Percentiles rank a stretch among this genome's conserved stretches.
Evolutionary conservation across 805 yeast genomes (phyloP).

Genomic region (Candida nemodendra): DNA sequence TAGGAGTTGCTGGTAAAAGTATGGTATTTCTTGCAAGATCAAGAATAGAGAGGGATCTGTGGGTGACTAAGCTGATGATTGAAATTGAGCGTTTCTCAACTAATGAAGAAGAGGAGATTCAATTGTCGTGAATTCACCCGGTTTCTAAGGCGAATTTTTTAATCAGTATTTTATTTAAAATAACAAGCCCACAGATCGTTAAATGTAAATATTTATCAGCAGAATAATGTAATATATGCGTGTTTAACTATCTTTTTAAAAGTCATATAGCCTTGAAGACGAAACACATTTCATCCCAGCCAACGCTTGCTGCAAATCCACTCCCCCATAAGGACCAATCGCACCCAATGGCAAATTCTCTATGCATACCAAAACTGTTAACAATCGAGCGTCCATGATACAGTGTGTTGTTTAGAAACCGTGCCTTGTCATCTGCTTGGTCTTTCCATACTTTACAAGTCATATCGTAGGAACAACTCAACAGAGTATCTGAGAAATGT

Average conservation of each 20-base stretch:
- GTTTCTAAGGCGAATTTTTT: too few species aligned
- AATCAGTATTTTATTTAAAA: neutral
- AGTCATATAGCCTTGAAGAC: slow-evolving; percentile 72
- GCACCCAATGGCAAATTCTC: slow-evolving; percentile 88
- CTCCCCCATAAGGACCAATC: slow-evolving; percentile 98
- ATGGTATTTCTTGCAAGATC: slow-evolving; percentile 80
- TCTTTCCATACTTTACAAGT: slow-evolving; percentile 86
- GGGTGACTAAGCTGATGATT: slow-evolving; percentile 56
- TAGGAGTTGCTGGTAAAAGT: slow-evolving; percentile 67
- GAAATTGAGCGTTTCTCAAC: slow-evolving; percentile 45
- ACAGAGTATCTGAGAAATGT: slow-evolving; percentile 65
- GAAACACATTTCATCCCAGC: slow-evolving; percentile 95
- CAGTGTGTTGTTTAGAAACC: slow-evolving; percentile 47
- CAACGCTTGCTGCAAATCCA: slow-evolving; percentile 92
- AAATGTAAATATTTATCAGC: too few species aligned
- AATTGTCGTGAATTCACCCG: slow-evolving; percentile 15
- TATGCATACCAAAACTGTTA: slow-evolving; percentile 64
- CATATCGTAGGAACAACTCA: slow-evolving; percentile 90
- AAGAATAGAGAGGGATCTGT: slow-evolving; percentile 75
- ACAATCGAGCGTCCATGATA: slow-evolving; percentile 51
- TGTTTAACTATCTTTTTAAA: too few species aligned
- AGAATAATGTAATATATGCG: too few species aligned
- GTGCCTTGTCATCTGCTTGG: slow-evolving; percentile 55
- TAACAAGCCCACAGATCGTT: too few species aligned
- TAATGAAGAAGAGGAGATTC: slow-evolving; percentile 20